A percentile compares a stretch with the other conserved stretches of the same genome.
Evolutionary conservation across 768 basidiomycete genomes (phyloP).

Genomic region (Panaeolus cyanescens): DNA sequence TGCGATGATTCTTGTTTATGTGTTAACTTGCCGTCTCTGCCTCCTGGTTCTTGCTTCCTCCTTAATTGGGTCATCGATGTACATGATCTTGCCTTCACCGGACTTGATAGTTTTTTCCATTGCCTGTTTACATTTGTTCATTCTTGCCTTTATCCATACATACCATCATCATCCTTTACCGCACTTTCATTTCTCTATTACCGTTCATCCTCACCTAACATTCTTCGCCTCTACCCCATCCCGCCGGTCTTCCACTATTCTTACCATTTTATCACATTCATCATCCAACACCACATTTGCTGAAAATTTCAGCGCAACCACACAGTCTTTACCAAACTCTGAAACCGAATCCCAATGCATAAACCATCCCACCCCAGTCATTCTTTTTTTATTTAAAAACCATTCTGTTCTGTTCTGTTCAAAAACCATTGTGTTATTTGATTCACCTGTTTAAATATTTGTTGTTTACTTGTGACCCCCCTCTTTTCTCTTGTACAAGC

Average conservation of each 20-base stretch:
- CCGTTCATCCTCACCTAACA: constrained; percentile 7
- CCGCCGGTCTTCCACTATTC: background rate
- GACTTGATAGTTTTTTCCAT: background rate
- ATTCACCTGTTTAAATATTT: background rate
- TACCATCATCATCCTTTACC: constrained; percentile 3
- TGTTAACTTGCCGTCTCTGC: constrained; percentile 2
- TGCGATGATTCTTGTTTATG: constrained; percentile 2
- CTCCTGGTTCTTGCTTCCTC: constrained; percentile 1
- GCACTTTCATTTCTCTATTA: constrained; percentile 7
- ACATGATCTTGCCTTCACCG: constrained; percentile 3
- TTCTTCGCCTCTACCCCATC: constrained; percentile 2
- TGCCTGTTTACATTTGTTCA: background rate
- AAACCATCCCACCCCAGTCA: constrained; percentile 16
- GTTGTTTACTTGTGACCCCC: background rate
- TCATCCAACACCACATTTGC: constrained; percentile 9
- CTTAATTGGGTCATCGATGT: constrained; percentile 1
- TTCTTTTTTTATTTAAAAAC: constrained; percentile 14
- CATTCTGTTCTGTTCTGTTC: background rate
- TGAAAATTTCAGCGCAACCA: constrained; percentile 18
- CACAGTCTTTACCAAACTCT: background rate
- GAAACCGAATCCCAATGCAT: constrained; percentile 11
- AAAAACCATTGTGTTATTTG: constrained; percentile 1
- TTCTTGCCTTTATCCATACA: background rate
- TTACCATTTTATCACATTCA: background rate
- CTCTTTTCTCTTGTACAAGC: background rate